Percentiles rank a stretch among this genome's conserved stretches.
Evolutionary conservation across 2,329 filamentous ascomycete genomes (phyloP).

Genomic region (Aspergillaceae sp.): DNA sequence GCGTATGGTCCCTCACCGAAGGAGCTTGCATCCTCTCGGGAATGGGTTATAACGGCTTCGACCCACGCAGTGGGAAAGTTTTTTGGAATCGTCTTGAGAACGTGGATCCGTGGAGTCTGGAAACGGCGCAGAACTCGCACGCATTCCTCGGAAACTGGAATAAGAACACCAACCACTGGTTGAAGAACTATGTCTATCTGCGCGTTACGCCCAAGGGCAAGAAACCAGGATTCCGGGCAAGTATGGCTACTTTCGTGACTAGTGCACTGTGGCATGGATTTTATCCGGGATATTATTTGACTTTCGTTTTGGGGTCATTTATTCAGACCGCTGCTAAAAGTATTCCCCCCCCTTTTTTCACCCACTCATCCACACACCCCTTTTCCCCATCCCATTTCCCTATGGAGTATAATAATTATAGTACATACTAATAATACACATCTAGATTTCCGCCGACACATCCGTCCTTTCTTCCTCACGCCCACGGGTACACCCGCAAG

Average conservation of each 20-base stretch:
- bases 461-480: slow-evolving; percentile 88
- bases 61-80: slow-evolving; percentile 72
- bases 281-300: slow-evolving; percentile 90
- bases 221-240: slow-evolving; percentile 93
- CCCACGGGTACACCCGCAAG: slow-evolving; percentile 62
- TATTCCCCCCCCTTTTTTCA: slow-evolving; percentile 40
- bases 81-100: slow-evolving; percentile 88
- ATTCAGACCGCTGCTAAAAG: slow-evolving; percentile 91
- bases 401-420: no score
- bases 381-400: no score
- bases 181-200: slow-evolving; percentile 91
- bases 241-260: slow-evolving; percentile 84
- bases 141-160: slow-evolving; percentile 92
- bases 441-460: slow-evolving; percentile 73
- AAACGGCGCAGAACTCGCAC: slow-evolving; percentile 86
- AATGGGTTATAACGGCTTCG: slow-evolving; percentile 87
- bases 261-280: slow-evolving; percentile 98
- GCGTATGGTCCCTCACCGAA: slow-evolving; percentile 87
- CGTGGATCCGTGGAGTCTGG: slow-evolving; percentile 75
- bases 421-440: slow-evolving; percentile 7
- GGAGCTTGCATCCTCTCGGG: slow-evolving; percentile 90
- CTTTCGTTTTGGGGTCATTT: slow-evolving; percentile 81
- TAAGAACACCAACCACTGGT: slow-evolving; percentile 96
- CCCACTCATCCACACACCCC: slow-evolving; percentile 3
- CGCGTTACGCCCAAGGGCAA: slow-evolving; percentile 90